phyloP scores from a whole-genome alignment of 2,329 filamentous ascomycete genomes.

The Nemania sp. region DNA sequence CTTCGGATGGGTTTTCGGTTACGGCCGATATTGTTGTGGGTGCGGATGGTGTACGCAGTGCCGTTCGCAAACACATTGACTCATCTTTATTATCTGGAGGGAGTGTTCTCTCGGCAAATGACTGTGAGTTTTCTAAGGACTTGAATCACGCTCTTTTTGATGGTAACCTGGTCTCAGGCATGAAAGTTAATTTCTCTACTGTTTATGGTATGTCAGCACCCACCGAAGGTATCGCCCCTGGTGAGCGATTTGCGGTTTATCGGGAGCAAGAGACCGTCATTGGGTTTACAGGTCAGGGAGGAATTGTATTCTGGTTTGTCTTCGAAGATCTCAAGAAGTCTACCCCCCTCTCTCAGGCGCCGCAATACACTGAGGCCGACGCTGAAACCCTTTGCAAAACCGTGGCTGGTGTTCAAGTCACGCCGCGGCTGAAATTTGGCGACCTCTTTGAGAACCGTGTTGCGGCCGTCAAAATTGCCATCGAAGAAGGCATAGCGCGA shows the following conservation, averaged over 20 bases:
- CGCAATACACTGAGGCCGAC: conserved; percentile 9
- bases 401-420: conserved; percentile 9
- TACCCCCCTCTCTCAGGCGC: conserved; percentile 4
- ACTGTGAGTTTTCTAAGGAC: conserved; percentile 8
- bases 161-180: conserved; percentile 7
- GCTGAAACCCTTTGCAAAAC: conserved; percentile 12
- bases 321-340: conserved; percentile 13
- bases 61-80: conserved; percentile 24
- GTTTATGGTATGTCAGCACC: conserved; percentile 16
- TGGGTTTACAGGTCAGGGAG: conserved; percentile 1
- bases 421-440: conserved; percentile 9
- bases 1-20: conserved; percentile 21
- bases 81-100: neutral
- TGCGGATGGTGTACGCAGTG: conserved; percentile 38
- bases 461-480: conserved; percentile 5
- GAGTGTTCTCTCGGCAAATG: conserved; percentile 12
- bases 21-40: conserved; percentile 38
- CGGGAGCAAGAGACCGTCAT: conserved; percentile 2
- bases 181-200: conserved; percentile 8
- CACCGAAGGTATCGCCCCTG: conserved; percentile 9
- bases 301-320: conserved; percentile 7
- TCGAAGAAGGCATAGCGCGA: conserved; percentile 12
- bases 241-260: conserved; percentile 14
- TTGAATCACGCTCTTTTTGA: neutral
- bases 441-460: conserved; percentile 9